Conservation (phyloP, 352 stramenopile genomes). For the Globisporangium ultimum region DNA sequence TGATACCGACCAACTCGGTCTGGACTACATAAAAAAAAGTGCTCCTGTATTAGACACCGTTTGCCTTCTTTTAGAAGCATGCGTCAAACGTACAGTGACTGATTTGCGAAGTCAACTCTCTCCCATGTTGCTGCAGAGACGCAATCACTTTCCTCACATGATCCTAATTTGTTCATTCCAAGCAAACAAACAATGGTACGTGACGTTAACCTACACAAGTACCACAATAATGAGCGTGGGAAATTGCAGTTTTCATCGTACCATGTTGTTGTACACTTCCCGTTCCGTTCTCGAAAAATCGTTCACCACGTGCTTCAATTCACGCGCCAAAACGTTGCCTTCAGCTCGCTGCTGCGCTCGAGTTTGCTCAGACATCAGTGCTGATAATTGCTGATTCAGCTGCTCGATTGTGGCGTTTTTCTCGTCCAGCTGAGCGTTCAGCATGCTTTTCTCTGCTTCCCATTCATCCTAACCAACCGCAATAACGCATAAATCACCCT, state of each 20-base stretch:
- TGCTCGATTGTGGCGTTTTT: constrained; percentile 8
- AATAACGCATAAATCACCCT: background rate
- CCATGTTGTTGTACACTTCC: constrained; percentile 16
- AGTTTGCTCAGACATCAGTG: background rate
- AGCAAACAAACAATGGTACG: too few species aligned
- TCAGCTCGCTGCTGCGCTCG: background rate
- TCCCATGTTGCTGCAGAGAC: constrained; percentile 15
- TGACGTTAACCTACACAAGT: too few species aligned
- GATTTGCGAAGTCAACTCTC: constrained; percentile 14
- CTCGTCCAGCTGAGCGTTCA: constrained; percentile 4
- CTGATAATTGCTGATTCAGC: constrained; percentile 4
- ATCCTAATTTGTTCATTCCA: constrained; percentile 3
- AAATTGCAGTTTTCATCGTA: background rate
- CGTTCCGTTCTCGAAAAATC: constrained; percentile 13
- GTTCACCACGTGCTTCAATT: constrained; percentile 8
- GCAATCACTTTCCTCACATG: constrained; percentile 16
- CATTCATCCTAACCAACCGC: background rate
- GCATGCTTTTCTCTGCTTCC: constrained; percentile 2
- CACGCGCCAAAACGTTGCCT: background rate
- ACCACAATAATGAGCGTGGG: background rate
- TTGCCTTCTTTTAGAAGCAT: background rate
- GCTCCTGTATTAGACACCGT: too few species aligned
- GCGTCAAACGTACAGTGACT: constrained; percentile 15
- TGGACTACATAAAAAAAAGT: constrained; percentile 2
- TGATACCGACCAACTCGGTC: constrained; percentile 3